Base-by-base conservation (phyloP, 306 rosid genomes). In the Glycine tomentella region DNA sequence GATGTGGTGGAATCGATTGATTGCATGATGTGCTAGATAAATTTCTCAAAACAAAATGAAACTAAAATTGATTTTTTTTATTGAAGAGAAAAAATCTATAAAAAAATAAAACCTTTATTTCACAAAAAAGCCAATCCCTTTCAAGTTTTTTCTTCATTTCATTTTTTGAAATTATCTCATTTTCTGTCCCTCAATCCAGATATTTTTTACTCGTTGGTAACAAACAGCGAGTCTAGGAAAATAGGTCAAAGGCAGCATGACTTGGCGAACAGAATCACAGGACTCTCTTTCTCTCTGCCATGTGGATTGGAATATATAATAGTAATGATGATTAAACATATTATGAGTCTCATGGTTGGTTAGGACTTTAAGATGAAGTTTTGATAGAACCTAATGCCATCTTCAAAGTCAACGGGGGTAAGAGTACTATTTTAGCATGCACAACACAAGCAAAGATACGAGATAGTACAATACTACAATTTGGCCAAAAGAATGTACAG, bases 361-460 rank as follows among this genome's bases (percentile, higher is more conserved):
- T 81, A 64, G 63, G 85, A 79, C 3, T 44, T 42, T 8, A 16
- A 4, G 0, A 44, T 69, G 15, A 11, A 12, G 57, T 53, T 59
- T 40, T 25, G 46, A 51, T 4, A 59, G 13, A 84, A 80, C 62
- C 52, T 14, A 42, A 16, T 71, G 46, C 48, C 31, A 17, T 45
- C 20, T 52, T 33, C 45, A n/a, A 63, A 52, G 80, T 74, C 74
- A 17, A 50, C 2, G 1, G n/a, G n/a, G n/a, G n/a, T n/a, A n/a
- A n/a, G n/a, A n/a, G n/a, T n/a, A n/a, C n/a, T n/a, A n/a, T 66
- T 78, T 17, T 1, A 25, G 80, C 16, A 84, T 63, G 76, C 77
- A 42, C 16, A 49, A 20, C 25, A 71, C 68, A 55, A n/a, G 10
- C 20, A 4, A 55, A 53, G 9, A 3, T 10, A 0, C 12, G 45